Evolutionary conservation across 768 basidiomycete species (phyloP).

Genomic region (Rhodotorula sphaerocarpa): DNA sequence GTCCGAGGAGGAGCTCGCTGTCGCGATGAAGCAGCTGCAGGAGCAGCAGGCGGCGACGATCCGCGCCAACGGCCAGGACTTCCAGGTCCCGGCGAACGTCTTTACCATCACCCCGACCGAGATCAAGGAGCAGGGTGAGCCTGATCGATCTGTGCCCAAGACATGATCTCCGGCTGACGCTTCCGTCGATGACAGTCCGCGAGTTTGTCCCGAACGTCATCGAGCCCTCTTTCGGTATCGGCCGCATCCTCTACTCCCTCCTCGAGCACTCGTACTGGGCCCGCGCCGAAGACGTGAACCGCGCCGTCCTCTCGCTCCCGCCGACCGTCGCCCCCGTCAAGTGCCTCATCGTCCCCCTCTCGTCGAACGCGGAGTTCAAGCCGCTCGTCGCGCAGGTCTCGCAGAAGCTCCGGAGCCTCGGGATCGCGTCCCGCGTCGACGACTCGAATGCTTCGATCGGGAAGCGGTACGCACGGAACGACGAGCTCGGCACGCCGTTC

Average conservation of each 20-base stretch:
- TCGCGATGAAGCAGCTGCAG: constrained; percentile 61
- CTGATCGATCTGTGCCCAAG: not conserved
- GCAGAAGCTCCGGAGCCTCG: constrained; percentile 72
- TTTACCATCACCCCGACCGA: constrained; percentile 72
- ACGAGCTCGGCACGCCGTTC: constrained; percentile 95
- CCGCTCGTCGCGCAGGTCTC: constrained; percentile 82
- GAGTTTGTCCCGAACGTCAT: constrained; percentile 97
- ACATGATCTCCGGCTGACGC: no score
- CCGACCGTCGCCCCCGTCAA: constrained; percentile 88
- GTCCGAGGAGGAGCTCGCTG: constrained; percentile 58
- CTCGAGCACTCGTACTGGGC: constrained; percentile 96
- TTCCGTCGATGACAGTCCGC: constrained; percentile 55
- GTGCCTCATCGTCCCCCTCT: constrained; percentile 89
- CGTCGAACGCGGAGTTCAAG: constrained; percentile 70
- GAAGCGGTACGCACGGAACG: constrained; percentile 93
- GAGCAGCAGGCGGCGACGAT: constrained; percentile 59
- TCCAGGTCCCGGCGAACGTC: constrained; percentile 63
- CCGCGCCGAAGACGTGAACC: constrained; percentile 80
- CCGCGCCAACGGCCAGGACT: constrained; percentile 57
- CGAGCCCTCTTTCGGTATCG: constrained; percentile 95
- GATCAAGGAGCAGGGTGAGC: constrained; percentile 69
- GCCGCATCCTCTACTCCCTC: constrained; percentile 85
- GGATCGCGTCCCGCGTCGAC: constrained; percentile 86
- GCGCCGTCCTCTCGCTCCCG: constrained; percentile 84
- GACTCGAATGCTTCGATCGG: constrained; percentile 93